Conservation (phyloP, 345 rosid species). For the Psidium guajava region DNA sequence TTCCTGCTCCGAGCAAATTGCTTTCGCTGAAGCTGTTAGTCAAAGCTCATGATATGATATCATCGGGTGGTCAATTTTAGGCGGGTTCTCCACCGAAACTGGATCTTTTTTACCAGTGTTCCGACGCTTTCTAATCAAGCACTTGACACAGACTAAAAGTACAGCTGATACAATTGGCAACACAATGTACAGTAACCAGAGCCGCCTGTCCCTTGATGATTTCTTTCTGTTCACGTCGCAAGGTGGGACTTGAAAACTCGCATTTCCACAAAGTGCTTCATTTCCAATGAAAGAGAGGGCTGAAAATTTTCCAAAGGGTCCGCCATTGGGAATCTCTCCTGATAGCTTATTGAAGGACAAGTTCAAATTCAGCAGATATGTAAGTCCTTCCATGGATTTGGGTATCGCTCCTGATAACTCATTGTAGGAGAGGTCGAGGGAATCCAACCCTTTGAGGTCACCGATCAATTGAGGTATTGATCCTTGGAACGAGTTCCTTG, state of each 20-base stretch:
- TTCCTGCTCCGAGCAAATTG: constrained; percentile 7
- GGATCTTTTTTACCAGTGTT: neutral
- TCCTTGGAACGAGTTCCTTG: neutral
- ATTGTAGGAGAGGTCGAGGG: neutral
- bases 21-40: constrained; percentile 1
- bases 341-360: constrained; percentile 1
- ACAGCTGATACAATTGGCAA: neutral
- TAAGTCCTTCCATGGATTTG: neutral
- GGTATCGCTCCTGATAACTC: neutral
- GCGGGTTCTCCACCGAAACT: neutral
- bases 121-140: neutral
- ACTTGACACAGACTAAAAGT: neutral
- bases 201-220: neutral
- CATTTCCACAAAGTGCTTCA: neutral
- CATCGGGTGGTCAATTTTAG: neutral
- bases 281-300: neutral
- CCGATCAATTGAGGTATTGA: neutral
- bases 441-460: neutral
- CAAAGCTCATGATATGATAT: neutral
- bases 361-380: neutral
- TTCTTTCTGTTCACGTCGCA: neutral
- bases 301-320: neutral
- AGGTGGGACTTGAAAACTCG: neutral
- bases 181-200: neutral
- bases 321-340: neutral